Evolutionary conservation across 495 filamentous ascomycete genomes (phyloP).

Genomic region (Xylaria scruposa): DNA sequence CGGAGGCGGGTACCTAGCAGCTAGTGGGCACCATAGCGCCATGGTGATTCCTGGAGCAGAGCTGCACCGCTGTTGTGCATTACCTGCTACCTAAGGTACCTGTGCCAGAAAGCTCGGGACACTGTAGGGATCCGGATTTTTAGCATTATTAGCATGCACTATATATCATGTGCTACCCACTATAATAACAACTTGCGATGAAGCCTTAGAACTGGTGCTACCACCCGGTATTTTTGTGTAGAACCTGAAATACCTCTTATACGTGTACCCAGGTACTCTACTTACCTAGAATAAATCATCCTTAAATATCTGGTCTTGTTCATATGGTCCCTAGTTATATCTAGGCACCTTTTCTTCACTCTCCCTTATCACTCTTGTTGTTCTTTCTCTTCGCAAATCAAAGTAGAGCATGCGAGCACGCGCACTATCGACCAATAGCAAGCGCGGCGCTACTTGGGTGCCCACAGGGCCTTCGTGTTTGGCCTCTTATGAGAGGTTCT

Average conservation of each 20-base stretch:
- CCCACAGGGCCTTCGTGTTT: slow-evolving; percentile 18
- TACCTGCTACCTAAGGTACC: neutral
- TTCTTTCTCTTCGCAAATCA: slow-evolving; percentile 7
- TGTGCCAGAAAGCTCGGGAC: slow-evolving; percentile 1
- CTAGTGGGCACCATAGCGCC: neutral
- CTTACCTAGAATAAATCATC: neutral
- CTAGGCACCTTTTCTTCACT: neutral
- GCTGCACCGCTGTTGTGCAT: slow-evolving; percentile 1
- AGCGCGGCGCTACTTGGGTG: slow-evolving; percentile 3
- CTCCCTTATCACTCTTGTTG: neutral
- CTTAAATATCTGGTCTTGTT: neutral
- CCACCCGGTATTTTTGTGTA: neutral
- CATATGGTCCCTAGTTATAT: neutral
- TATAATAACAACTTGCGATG: neutral
- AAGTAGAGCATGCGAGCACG: slow-evolving; percentile 14
- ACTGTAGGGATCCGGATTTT: slow-evolving; percentile 21
- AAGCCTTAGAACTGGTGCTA: slow-evolving; percentile 1
- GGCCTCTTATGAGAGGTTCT: slow-evolving; percentile 18
- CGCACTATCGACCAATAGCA: slow-evolving; percentile 6
- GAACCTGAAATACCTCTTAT: neutral
- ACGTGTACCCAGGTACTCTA: no score
- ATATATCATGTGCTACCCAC: slow-evolving; percentile 12
- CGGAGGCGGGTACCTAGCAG: neutral
- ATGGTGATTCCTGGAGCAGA: neutral
- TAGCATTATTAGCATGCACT: slow-evolving; percentile 5